These are phyloP conservation scores for Fusarium pseudonygamai DNA, from an alignment of 2,329 filamentous ascomycete species.

Conservation along the genomic window DNA sequence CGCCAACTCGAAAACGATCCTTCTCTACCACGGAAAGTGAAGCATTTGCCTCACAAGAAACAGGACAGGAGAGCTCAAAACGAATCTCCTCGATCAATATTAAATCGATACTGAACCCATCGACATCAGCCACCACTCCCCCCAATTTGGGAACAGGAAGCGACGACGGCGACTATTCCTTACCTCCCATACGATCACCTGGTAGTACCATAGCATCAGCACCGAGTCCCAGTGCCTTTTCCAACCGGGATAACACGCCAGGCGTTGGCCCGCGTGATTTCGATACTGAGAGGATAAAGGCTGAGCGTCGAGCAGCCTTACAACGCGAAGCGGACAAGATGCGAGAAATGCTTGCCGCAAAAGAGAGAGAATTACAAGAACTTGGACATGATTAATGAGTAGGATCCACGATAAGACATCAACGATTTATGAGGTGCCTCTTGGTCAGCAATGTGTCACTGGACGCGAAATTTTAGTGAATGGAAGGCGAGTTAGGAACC, in stretches of 20 bases:
- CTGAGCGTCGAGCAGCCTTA: constrained; percentile 71
- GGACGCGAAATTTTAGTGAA: constrained; percentile 27
- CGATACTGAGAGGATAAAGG: constrained; percentile 63
- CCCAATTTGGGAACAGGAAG: constrained; percentile 44
- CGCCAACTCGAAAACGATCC: constrained; percentile 71
- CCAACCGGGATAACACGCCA: constrained; percentile 46
- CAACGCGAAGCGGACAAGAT: constrained; percentile 80
- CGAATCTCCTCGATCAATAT: constrained; percentile 81
- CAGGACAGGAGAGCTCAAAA: constrained; percentile 61
- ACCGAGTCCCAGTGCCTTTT: constrained; percentile 53
- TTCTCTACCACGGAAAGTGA: constrained; percentile 70
- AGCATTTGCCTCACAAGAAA: constrained; percentile 47
- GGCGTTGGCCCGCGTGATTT: constrained; percentile 37
- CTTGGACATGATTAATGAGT: constrained; percentile 43
- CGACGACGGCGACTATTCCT: constrained; percentile 52
- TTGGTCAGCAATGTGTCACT: constrained; percentile 38
- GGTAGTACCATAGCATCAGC: constrained; percentile 53
- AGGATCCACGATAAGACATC: constrained; percentile 29
- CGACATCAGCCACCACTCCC: constrained; percentile 40
- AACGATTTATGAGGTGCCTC: constrained; percentile 41
- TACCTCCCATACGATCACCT: constrained; percentile 56
- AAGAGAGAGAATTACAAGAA: constrained; percentile 73
- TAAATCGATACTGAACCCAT: constrained; percentile 77
- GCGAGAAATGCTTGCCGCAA: constrained; percentile 75
- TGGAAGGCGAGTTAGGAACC: constrained; percentile 17